Base-by-base conservation (phyloP, 331 rosid genomes). In the Ulmus americana region DNA sequence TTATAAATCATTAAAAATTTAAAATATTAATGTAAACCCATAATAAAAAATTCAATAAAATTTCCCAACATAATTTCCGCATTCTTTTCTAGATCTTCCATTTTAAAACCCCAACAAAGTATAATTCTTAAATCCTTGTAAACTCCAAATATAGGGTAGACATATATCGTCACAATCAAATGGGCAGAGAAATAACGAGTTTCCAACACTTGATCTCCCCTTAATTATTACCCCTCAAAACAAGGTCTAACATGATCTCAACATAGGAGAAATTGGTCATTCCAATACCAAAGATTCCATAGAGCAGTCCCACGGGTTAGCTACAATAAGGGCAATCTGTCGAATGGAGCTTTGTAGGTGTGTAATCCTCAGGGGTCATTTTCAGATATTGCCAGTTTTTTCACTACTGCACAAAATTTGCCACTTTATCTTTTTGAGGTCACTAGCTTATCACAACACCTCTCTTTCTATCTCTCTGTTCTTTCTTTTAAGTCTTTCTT, bases 221-320 rank as follows among this genome's bases (percentile, higher is more conserved):
- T 28, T 28, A 20, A 20, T 20, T 20, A 28, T 28, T 28, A 28
- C 35, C 35, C 35, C 35, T 28, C 35, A 48, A 47, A 20, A n/a
- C 22, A 2, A 47, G 39, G 68, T 9, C 10, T 8, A 47, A 6
- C 14, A 12, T 1, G 35, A 28, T 28, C 35, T 5, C 18, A 48
- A 20, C 10, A 6, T 20, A 28, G 45, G 56, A n/a, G 45, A 47
- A 1, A 22, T 45, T 63, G 45, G 56, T 63, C 68, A 63, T 63
- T 63, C 6, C 9, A 40, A 12, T 8, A 47, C 53, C 53, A 44
- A 61, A 62, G 53, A 62, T 62, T 62, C 67, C 55, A 28, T 28
- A 47, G 55, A 38, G 18, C 61, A 65, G 59, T 52, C 70, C 70
- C 70, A 65, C 49, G 70, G 61, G 70, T 39, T 52, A 41, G 51